Evolutionary conservation across 2,329 filamentous ascomycete genomes (phyloP).

Genomic region (Fusarium piperis): DNA sequence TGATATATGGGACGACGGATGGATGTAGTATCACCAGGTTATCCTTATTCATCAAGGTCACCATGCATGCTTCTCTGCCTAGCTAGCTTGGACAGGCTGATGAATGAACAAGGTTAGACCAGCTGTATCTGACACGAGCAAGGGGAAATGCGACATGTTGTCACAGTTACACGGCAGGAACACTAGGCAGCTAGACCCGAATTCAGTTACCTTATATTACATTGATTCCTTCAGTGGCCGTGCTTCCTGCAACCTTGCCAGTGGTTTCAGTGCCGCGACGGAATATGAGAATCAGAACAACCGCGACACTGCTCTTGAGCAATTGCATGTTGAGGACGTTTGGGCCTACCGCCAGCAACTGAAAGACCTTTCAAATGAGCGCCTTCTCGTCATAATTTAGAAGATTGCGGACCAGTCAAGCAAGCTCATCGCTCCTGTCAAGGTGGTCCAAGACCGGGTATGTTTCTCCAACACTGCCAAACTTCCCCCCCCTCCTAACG

Average conservation of each 20-base stretch:
- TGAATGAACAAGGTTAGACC: not conserved
- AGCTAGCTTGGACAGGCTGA: not conserved
- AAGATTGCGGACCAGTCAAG: not conserved
- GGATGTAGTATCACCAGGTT: not conserved
- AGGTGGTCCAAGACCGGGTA: not conserved
- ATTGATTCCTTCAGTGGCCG: not conserved
- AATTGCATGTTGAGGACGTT: not conserved
- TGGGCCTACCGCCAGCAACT: not conserved
- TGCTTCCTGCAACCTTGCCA: not conserved
- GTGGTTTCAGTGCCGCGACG: not conserved
- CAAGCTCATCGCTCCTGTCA: not conserved
- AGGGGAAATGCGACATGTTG: not conserved
- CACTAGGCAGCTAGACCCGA: not conserved
- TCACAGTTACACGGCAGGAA: not conserved
- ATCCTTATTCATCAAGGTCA: not conserved
- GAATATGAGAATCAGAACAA: not conserved
- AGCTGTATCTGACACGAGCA: not conserved
- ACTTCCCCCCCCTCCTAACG: not conserved
- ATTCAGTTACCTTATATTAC: not conserved
- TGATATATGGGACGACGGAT: not conserved
- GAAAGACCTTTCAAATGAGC: not conserved
- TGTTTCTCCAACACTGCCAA: not conserved
- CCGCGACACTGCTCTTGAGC: not conserved
- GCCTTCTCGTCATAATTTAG: not conserved
- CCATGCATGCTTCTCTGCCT: not conserved